phyloP scores from a whole-genome alignment of 306 rosid species.

The Arachis stenosperma region DNA sequence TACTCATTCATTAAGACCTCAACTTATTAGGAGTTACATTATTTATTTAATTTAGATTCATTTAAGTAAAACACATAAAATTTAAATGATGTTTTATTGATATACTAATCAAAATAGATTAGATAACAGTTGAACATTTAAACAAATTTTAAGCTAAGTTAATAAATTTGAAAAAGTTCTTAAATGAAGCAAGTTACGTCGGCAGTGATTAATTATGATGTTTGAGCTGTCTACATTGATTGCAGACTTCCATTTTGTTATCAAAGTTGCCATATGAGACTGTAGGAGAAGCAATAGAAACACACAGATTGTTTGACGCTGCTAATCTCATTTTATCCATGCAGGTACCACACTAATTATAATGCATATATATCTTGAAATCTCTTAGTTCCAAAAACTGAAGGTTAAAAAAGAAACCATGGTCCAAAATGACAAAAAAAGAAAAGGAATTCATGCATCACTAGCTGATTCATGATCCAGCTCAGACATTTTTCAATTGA shows the following conservation, averaged over 20 bases:
- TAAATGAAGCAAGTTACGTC: not conserved
- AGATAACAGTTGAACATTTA: not conserved
- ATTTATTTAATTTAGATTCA: no score
- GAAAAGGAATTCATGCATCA: not conserved
- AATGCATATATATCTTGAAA: not conserved
- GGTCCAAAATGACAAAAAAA: not conserved
- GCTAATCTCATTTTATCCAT: slow-evolving; percentile 63
- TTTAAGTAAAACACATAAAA: no score
- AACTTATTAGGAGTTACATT: no score
- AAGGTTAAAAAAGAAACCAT: no score
- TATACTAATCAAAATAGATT: not conserved
- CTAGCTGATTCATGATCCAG: not conserved
- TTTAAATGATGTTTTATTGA: not conserved
- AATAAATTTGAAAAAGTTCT: not conserved
- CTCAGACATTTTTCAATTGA: not conserved
- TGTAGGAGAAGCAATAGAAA: slow-evolving; percentile 54
- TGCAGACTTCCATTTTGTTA: slow-evolving; percentile 60
- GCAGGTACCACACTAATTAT: slow-evolving; percentile 51
- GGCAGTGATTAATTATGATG: not conserved
- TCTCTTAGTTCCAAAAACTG: not conserved
- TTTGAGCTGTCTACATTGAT: not conserved
- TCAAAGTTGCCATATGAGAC: slow-evolving; percentile 58
- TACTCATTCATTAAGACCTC: no score
- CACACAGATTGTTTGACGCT: slow-evolving; percentile 52
- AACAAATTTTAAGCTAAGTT: not conserved